Conservation (phyloP, 768 basidiomycete genomes). For the Termitomyces titanicus region DNA sequence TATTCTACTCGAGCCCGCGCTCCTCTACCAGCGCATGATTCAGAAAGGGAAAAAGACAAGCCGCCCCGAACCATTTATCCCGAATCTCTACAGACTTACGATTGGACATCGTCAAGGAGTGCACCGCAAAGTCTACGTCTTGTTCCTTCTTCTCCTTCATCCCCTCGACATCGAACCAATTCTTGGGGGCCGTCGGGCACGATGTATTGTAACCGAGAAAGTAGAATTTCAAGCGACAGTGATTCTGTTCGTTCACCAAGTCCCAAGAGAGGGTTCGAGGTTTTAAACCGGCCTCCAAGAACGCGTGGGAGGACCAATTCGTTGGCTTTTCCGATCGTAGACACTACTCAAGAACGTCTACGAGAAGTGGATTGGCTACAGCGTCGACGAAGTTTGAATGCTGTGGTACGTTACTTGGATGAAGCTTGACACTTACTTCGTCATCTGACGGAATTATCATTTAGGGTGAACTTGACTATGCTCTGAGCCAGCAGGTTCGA, state of each 20-base stretch:
- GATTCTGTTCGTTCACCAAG: slow-evolving; percentile 42
- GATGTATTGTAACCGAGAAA: slow-evolving; percentile 40
- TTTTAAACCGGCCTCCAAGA: slow-evolving; percentile 44
- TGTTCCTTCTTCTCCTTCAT: slow-evolving; percentile 35
- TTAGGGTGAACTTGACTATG: slow-evolving; percentile 75
- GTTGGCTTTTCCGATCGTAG: slow-evolving; percentile 17
- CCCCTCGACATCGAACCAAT: slow-evolving; percentile 41
- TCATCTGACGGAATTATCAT: slow-evolving; percentile 8
- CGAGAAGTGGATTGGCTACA: slow-evolving; percentile 79
- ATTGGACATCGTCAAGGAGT: slow-evolving; percentile 26
- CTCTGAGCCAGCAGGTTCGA: slow-evolving; percentile 55
- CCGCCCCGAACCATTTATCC: slow-evolving; percentile 18
- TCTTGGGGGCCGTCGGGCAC: slow-evolving; percentile 46
- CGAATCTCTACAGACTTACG: slow-evolving; percentile 26
- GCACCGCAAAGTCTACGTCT: slow-evolving; percentile 34
- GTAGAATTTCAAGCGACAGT: slow-evolving; percentile 39
- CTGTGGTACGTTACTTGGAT: slow-evolving; percentile 49
- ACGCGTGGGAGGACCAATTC: slow-evolving; percentile 30
- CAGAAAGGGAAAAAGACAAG: slow-evolving; percentile 13
- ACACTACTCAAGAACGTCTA: slow-evolving; percentile 27
- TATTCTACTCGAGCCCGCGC: slow-evolving; percentile 5
- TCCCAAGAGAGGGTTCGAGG: slow-evolving; percentile 44
- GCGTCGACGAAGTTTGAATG: slow-evolving; percentile 65
- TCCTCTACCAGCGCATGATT: slow-evolving; percentile 3
- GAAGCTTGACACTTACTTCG: neutral